Conservation (phyloP, 2,329 filamentous ascomycete species). For the Penicillium sp. region DNA sequence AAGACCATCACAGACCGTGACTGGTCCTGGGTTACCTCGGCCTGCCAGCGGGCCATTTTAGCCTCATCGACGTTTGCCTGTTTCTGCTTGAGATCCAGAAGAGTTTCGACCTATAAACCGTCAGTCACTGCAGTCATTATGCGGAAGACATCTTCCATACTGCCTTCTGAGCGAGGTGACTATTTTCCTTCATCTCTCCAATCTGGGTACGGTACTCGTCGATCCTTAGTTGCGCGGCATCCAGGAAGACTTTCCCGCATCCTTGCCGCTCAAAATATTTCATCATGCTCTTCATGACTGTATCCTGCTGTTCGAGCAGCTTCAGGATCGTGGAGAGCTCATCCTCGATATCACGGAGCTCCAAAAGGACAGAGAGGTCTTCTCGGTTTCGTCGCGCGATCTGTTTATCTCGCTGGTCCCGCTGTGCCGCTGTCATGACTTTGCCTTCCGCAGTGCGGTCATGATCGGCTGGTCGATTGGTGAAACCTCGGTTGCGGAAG, state of each 20-base stretch:
- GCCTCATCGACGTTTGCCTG: constrained; percentile 66
- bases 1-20: constrained; percentile 59
- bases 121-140: not conserved
- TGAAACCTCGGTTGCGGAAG: constrained; percentile 59
- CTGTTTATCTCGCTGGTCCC: constrained; percentile 48
- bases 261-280: constrained; percentile 35
- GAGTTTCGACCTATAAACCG: constrained; percentile 56
- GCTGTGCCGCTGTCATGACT: constrained; percentile 32
- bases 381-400: constrained; percentile 59
- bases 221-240: constrained; percentile 53
- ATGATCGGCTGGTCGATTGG: constrained; percentile 38
- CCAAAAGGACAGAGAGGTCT: constrained; percentile 61
- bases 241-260: constrained; percentile 52
- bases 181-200: constrained; percentile 58
- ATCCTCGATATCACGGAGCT: constrained; percentile 63
- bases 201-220: constrained; percentile 56
- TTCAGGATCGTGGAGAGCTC: constrained; percentile 58
- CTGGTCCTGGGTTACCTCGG: constrained; percentile 61
- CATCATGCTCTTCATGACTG: constrained; percentile 46
- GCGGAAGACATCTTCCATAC: constrained; percentile 31
- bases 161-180: constrained; percentile 57
- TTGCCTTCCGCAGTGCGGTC: constrained; percentile 30
- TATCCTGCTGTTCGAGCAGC: constrained; percentile 58
- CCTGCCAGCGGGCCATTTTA: constrained; percentile 60
- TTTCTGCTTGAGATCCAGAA: constrained; percentile 65